phyloP scores from a whole-genome alignment of 345 rosid species.

The Stellera chamaejasme region DNA sequence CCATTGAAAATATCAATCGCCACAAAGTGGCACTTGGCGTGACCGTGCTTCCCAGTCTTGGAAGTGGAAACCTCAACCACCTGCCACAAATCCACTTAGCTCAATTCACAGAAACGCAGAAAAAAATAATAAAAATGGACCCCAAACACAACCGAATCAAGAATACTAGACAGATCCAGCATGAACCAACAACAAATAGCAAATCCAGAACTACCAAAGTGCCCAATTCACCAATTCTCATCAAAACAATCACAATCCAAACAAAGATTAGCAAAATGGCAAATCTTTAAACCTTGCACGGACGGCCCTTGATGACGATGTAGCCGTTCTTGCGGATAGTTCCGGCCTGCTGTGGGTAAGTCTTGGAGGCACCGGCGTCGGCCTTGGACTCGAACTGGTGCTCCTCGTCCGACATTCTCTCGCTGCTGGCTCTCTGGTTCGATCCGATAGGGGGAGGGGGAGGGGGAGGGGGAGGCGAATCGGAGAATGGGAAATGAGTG shows the following conservation, averaged over 20 bases:
- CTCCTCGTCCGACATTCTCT: slow-evolving; percentile 14
- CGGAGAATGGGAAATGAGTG: not conserved
- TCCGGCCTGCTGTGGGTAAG: slow-evolving; percentile 16
- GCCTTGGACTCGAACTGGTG: slow-evolving; percentile 15
- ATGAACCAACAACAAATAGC: not conserved
- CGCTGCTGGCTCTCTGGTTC: not conserved
- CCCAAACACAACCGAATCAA: not conserved
- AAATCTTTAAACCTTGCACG: slow-evolving; percentile 9
- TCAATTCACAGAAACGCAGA: not conserved
- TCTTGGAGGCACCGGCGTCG: slow-evolving; percentile 17
- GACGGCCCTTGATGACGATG: slow-evolving; percentile 15
- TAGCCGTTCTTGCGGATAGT: slow-evolving; percentile 15
- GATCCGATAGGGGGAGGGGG: not conserved
- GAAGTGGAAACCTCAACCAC: slow-evolving; percentile 38
- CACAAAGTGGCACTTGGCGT: slow-evolving; percentile 76
- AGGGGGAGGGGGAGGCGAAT: too few species aligned
- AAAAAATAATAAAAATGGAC: too few species aligned
- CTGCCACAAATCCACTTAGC: slow-evolving; percentile 1
- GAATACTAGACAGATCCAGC: not conserved
- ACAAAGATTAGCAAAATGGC: not conserved
- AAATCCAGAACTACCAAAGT: too few species aligned
- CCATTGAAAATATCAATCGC: slow-evolving; percentile 60
- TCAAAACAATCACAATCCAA: not conserved
- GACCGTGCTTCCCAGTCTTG: slow-evolving; percentile 75
- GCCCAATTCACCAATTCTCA: too few species aligned